Conservation (phyloP, 2,329 filamentous ascomycete genomes). For the Colletotrichum nymphaeae region DNA sequence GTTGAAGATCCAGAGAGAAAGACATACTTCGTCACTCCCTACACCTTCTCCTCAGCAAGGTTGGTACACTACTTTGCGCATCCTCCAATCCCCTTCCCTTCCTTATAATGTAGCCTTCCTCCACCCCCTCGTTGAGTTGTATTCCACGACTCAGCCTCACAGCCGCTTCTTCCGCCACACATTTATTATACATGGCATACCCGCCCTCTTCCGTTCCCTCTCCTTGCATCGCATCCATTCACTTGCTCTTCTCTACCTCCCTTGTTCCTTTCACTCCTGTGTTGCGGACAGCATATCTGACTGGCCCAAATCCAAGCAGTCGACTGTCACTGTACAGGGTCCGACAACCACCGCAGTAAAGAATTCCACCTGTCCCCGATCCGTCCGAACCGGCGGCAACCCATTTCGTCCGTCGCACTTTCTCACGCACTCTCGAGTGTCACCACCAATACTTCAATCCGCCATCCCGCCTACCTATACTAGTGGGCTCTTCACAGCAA, state of each 20-base stretch:
- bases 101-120: neutral
- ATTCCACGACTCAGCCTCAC: slow-evolving; percentile 38
- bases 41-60: neutral
- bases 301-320: slow-evolving; percentile 9
- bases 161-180: slow-evolving; percentile 39
- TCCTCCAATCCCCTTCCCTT: neutral
- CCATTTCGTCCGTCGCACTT: neutral
- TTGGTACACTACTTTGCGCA: neutral
- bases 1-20: neutral
- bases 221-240: neutral
- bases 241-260: neutral
- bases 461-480: neutral
- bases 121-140: neutral
- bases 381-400: slow-evolving; percentile 26
- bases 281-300: slow-evolving; percentile 7
- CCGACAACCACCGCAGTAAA: slow-evolving; percentile 1
- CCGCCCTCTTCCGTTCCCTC: neutral
- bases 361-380: slow-evolving; percentile 8
- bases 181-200: slow-evolving; percentile 12
- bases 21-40: neutral
- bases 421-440: neutral
- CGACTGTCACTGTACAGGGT: neutral
- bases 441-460: neutral
- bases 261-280: neutral
- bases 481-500: neutral